Conservation (phyloP, 306 rosid genomes). For the Albizia julibrissin region DNA sequence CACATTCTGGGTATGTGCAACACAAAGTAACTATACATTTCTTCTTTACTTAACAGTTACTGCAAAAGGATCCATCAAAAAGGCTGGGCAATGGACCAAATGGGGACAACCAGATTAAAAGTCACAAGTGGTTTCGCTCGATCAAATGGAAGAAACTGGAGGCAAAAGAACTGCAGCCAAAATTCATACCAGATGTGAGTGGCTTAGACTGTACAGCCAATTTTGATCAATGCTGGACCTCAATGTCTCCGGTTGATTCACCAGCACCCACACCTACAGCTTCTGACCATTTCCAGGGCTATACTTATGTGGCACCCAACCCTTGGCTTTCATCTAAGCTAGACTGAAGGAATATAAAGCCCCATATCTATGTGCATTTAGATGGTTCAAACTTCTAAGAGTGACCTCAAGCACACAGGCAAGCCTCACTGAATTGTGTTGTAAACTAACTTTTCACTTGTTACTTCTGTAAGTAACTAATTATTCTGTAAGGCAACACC, state of each 20-base stretch:
- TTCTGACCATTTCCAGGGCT: conserved; percentile 88
- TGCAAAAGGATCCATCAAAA: conserved; percentile 82
- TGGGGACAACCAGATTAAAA: conserved; percentile 76
- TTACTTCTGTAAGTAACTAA: conserved; percentile 24
- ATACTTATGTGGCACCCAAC: conserved; percentile 77
- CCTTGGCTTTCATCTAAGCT: conserved; percentile 81
- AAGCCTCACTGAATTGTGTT: conserved; percentile 16
- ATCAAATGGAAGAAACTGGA: conserved; percentile 94
- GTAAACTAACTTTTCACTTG: conserved; percentile 26
- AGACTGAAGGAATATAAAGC: conserved; percentile 28
- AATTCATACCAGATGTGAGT: conserved; percentile 83
- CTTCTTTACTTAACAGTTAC: conserved; percentile 53
- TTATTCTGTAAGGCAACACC: conserved; percentile 18
- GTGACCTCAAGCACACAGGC: conserved; percentile 18
- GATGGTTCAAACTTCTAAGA: conserved; percentile 2
- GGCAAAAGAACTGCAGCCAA: conserved; percentile 74
- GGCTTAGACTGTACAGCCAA: conserved; percentile 88
- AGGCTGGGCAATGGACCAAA: conserved; percentile 83
- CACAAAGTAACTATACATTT: conserved; percentile 1
- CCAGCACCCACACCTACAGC: conserved; percentile 90
- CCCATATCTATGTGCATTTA: conserved; percentile 5
- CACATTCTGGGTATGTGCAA: too few relatives aligned
- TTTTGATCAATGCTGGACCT: conserved; percentile 91
- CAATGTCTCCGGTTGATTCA: conserved; percentile 84
- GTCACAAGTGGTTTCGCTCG: conserved; percentile 79